Conservation (phyloP, 2,329 filamentous ascomycete genomes). For the Alternaria alternata region DNA sequence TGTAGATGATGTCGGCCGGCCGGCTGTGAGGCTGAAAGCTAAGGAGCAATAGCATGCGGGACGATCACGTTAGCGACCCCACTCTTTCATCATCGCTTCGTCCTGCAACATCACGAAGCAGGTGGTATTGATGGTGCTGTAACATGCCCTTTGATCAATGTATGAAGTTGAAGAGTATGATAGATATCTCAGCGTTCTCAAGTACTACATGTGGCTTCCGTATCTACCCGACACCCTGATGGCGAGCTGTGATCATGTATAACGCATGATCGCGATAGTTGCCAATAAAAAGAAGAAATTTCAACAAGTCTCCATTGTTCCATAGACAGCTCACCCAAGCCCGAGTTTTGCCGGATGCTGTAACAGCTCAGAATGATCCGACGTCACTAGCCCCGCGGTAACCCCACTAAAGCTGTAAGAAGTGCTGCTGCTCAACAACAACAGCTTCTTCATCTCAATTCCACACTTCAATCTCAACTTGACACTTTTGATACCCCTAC, state of each 20-base stretch:
- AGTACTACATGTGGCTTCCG: not conserved
- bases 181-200: too few relatives aligned
- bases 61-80: constrained; percentile 21
- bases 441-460: constrained; percentile 25
- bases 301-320: constrained; percentile 34
- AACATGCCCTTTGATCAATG: not conserved
- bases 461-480: constrained; percentile 18
- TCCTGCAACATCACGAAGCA: not conserved
- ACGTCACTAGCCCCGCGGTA: constrained; percentile 32
- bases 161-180: not conserved
- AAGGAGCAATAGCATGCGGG: constrained; percentile 14
- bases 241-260: not conserved
- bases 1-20: constrained; percentile 9
- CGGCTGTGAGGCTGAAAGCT: constrained; percentile 29
- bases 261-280: constrained; percentile 3
- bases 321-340: constrained; percentile 25
- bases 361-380: constrained; percentile 8
- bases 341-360: constrained; percentile 41
- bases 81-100: constrained; percentile 9
- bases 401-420: constrained; percentile 37
- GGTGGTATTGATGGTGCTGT: not conserved
- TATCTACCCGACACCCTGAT: not conserved
- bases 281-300: constrained; percentile 13
- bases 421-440: constrained; percentile 38
- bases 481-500: constrained; percentile 14